Evolutionary conservation across 257 asterid genomes (phyloP).

Genomic region (Ophiorrhiza pumila): DNA sequence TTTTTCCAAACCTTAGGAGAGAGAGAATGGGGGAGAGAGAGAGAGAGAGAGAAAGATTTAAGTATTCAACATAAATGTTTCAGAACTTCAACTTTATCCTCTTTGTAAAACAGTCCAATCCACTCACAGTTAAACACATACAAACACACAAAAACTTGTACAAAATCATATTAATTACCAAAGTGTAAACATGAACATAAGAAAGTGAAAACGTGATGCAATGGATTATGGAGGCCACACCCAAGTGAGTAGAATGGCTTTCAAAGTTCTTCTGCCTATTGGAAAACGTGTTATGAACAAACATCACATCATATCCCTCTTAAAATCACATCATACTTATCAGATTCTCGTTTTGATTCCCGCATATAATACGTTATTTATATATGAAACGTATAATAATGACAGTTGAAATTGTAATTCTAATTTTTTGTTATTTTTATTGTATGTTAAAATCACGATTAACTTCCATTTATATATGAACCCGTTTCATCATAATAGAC

Average conservation of each 20-base stretch:
- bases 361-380: too few relatives aligned
- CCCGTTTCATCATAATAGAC: too few relatives aligned
- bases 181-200: neutral
- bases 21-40: neutral
- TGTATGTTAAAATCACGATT: too few relatives aligned
- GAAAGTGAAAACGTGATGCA: neutral
- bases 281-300: conserved; percentile 5
- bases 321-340: conserved; percentile 4
- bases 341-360: too few relatives aligned
- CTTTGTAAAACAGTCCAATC: neutral
- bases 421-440: too few relatives aligned
- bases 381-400: too few relatives aligned
- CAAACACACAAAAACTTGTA: neutral
- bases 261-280: neutral
- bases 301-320: neutral
- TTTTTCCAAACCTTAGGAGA: neutral
- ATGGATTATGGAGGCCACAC: neutral
- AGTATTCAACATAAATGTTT: neutral
- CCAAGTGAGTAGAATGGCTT: neutral
- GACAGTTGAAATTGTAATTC: too few relatives aligned
- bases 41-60: neutral
- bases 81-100: neutral
- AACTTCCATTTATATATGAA: too few relatives aligned
- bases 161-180: neutral
- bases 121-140: too few relatives aligned